Evolutionary conservation across 768 basidiomycete genomes (phyloP).

Genomic region (Russula ochroleuca): DNA sequence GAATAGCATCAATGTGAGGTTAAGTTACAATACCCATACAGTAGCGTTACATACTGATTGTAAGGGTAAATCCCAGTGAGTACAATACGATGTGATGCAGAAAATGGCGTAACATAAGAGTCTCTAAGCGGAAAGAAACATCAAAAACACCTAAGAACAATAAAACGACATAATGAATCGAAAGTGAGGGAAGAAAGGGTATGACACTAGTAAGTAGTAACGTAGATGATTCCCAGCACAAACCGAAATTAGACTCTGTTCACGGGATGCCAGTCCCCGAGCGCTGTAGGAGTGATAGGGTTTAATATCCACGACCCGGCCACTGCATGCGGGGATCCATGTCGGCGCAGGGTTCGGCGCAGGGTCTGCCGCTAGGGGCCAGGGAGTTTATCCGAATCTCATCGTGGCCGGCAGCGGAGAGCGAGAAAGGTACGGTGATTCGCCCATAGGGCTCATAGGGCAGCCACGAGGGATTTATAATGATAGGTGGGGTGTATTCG

Average conservation of each 20-base stretch:
- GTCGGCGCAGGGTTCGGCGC: slow-evolving; percentile 9
- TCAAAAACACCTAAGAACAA: slow-evolving; percentile 10
- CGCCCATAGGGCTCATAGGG: slow-evolving; percentile 21
- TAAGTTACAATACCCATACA: slow-evolving; percentile 20
- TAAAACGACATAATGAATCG: slow-evolving; percentile 21
- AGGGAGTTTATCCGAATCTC: slow-evolving; percentile 18
- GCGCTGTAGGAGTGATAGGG: slow-evolving; percentile 15
- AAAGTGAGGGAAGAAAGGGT: slow-evolving; percentile 25
- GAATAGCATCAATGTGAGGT: slow-evolving; percentile 11
- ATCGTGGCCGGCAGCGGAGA: slow-evolving; percentile 12
- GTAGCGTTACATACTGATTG: slow-evolving; percentile 19
- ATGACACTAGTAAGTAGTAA: slow-evolving; percentile 25
- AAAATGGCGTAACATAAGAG: background rate
- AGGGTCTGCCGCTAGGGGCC: slow-evolving; percentile 21
- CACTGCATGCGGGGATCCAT: slow-evolving; percentile 21
- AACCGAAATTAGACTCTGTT: slow-evolving; percentile 14
- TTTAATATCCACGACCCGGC: slow-evolving; percentile 23
- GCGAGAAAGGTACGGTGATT: slow-evolving; percentile 20
- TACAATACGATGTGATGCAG: slow-evolving; percentile 16
- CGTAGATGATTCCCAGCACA: slow-evolving; percentile 15
- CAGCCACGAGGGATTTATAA: background rate
- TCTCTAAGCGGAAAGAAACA: slow-evolving; percentile 11
- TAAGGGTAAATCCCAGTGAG: slow-evolving; percentile 6
- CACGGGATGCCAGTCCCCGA: slow-evolving; percentile 23
- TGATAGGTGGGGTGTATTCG: slow-evolving; percentile 1